Evolutionary conservation across 2,329 filamentous ascomycete species (phyloP).

Genomic region (Fusarium domesticum): DNA sequence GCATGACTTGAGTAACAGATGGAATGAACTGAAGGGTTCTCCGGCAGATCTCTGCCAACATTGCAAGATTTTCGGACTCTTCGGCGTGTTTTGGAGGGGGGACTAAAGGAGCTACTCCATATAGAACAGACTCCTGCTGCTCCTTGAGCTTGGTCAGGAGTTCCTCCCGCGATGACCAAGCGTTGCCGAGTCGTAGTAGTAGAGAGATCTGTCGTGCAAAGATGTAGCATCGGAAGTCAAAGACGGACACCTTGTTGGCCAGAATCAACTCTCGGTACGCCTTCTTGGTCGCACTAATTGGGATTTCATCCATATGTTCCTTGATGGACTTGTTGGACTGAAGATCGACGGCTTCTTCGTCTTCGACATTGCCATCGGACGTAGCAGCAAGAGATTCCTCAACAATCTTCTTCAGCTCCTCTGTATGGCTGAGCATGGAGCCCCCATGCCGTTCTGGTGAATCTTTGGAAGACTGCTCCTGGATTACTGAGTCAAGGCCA

Average conservation of each 20-base stretch:
- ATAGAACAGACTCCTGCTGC: conserved; percentile 57
- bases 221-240: conserved; percentile 92
- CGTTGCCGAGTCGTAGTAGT: conserved; percentile 78
- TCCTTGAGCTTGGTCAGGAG: conserved; percentile 60
- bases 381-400: conserved; percentile 47
- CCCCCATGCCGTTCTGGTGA: conserved; percentile 66
- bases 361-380: conserved; percentile 32
- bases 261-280: conserved; percentile 89
- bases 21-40: conserved; percentile 82
- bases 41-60: conserved; percentile 83
- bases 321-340: conserved; percentile 42
- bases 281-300: conserved; percentile 65
- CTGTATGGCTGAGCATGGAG: conserved; percentile 67
- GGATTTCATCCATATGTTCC: conserved; percentile 53
- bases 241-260: conserved; percentile 90
- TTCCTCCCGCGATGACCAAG: conserved; percentile 60
- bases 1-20: conserved; percentile 73
- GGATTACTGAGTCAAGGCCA: conserved; percentile 77
- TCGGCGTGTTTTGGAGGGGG: conserved; percentile 49
- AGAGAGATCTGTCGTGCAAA: conserved; percentile 86
- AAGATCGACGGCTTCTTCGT: conserved; percentile 48
- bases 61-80: conserved; percentile 69
- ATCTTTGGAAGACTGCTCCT: conserved; percentile 64
- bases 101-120: conserved; percentile 54
- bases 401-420: conserved; percentile 64